Conservation (phyloP, 2,329 filamentous ascomycete species). For the Colletotrichum kahawae region DNA sequence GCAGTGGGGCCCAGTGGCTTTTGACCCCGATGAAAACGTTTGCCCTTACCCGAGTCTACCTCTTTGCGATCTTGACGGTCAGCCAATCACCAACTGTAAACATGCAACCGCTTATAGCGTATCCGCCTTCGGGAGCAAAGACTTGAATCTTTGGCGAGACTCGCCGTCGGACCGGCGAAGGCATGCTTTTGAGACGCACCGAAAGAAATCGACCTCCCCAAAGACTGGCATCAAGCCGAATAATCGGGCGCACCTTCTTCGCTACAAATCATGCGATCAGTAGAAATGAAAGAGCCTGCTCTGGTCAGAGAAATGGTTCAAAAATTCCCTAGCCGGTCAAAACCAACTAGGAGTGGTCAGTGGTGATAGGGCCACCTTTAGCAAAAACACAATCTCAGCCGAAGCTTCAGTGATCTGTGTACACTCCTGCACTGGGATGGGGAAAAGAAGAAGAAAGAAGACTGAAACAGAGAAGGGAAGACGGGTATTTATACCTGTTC, state of each 20-base stretch:
- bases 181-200: not conserved
- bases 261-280: not conserved
- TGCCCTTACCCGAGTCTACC: not conserved
- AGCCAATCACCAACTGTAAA: not conserved
- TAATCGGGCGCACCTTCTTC: not conserved
- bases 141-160: not conserved
- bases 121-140: not conserved
- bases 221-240: not conserved
- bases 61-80: not conserved
- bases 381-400: constrained; percentile 87
- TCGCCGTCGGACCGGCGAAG: not conserved
- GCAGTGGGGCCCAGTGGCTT: not conserved
- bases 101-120: not conserved
- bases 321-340: constrained; percentile 79
- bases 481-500: not conserved
- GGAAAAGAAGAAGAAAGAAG: constrained; percentile 42
- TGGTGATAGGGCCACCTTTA: constrained; percentile 84
- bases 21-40: not conserved
- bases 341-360: constrained; percentile 73
- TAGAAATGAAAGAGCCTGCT: not conserved
- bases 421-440: constrained; percentile 73
- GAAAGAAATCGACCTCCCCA: not conserved
- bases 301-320: constrained; percentile 48
- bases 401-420: constrained; percentile 84
- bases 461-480: no score